phyloP scores from a whole-genome alignment of 1,139 yeast genomes.

The Schwanniomyces etchellsii region DNA sequence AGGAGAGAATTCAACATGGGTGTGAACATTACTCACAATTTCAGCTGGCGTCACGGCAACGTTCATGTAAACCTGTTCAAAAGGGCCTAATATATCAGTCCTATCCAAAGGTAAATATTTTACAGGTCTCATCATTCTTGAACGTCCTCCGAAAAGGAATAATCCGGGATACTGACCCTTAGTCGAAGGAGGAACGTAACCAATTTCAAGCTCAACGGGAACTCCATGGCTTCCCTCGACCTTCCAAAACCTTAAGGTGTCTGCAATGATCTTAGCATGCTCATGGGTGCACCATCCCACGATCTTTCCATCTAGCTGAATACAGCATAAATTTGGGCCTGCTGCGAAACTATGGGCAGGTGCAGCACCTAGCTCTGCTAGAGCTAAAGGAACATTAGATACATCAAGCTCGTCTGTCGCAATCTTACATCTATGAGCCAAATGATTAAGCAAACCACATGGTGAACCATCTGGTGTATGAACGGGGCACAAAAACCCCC shows the following conservation, averaged over 20 bases:
- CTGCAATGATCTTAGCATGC: conserved; percentile 82
- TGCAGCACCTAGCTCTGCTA: conserved; percentile 74
- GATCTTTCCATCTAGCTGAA: conserved; percentile 88
- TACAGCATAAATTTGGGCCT: conserved; percentile 83
- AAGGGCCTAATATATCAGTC: conserved; percentile 89
- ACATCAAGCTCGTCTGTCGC: conserved; percentile 76
- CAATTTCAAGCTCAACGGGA: conserved; percentile 85
- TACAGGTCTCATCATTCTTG: conserved; percentile 96
- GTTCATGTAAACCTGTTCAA: conserved; percentile 96
- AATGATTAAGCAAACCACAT: conserved; percentile 95
- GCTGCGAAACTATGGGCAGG: conserved; percentile 77
- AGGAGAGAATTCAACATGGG: conserved; percentile 93
- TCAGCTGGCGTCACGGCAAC: conserved; percentile 94
- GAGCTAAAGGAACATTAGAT: conserved; percentile 58
- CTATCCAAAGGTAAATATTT: conserved; percentile 81
- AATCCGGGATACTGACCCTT: conserved; percentile 98
- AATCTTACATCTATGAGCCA: conserved; percentile 89
- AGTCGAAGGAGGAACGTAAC: conserved; percentile 89
- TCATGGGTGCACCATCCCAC: conserved; percentile 94
- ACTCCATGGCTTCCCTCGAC: conserved; percentile 72
- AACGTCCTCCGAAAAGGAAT: conserved; percentile 81
- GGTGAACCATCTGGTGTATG: conserved; percentile 99
- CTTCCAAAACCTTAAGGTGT: conserved; percentile 89
- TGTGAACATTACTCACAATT: conserved; percentile 72
- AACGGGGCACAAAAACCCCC: conserved; percentile 99